phyloP scores from a whole-genome alignment of 1,284 basidiomycete genomes.

The Ganoderma boninense region DNA sequence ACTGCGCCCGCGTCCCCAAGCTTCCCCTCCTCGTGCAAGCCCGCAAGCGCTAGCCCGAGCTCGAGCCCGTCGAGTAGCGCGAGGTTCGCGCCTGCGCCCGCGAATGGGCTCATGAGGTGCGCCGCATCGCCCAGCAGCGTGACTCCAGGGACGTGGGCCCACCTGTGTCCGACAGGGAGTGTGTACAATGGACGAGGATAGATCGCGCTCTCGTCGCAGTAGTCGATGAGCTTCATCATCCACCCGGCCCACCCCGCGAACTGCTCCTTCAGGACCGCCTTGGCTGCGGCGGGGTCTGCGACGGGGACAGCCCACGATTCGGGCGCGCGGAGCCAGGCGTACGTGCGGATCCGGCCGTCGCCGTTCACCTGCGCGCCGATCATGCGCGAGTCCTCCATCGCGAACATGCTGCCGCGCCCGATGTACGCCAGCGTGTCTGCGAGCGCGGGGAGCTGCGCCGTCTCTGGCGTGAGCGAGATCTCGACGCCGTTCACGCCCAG shows the following conservation, averaged over 20 bases:
- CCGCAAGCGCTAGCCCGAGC: constrained; percentile 29
- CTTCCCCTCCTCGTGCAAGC: neutral
- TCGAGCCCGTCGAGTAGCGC: constrained; percentile 41
- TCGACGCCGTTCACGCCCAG: constrained; percentile 18
- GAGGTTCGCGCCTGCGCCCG: constrained; percentile 54
- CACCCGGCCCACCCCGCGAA: constrained; percentile 16
- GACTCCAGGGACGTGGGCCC: constrained; percentile 15
- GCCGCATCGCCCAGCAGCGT: constrained; percentile 54
- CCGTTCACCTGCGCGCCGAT: constrained; percentile 11
- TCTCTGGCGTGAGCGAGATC: constrained; percentile 15
- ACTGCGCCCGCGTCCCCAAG: neutral
- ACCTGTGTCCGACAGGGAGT: constrained; percentile 16
- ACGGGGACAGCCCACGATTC: constrained; percentile 13
- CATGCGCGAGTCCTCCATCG: constrained; percentile 8
- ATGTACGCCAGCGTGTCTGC: constrained; percentile 15
- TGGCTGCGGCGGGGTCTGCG: constrained; percentile 16
- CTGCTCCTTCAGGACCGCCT: constrained; percentile 8
- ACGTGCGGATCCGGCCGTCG: constrained; percentile 22
- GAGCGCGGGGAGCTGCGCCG: constrained; percentile 6
- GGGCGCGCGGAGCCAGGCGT: constrained; percentile 15
- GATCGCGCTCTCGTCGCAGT: constrained; percentile 11
- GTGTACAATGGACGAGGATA: constrained; percentile 14
- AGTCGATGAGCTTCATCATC: constrained; percentile 17
- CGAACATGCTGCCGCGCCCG: constrained; percentile 15
- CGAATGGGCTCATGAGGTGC: constrained; percentile 55